Conservation (phyloP, 2,329 filamentous ascomycete species). For the Diaporthe destruens region DNA sequence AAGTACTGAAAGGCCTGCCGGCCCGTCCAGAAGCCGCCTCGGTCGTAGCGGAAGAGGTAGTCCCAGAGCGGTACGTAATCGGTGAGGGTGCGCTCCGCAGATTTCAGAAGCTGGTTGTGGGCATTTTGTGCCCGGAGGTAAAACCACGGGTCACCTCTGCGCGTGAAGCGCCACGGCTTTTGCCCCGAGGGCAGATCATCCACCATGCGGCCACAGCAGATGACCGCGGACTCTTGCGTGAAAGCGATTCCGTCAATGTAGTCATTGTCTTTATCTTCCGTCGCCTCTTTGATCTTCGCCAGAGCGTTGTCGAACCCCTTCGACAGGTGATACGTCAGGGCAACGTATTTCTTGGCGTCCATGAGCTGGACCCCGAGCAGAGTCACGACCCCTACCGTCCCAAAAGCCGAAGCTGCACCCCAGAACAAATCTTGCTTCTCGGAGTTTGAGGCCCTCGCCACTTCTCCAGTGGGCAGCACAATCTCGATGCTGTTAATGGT, state of each 20-base stretch:
- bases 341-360: constrained; percentile 66
- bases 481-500: constrained; percentile 74
- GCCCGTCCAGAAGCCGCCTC: constrained; percentile 77
- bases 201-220: constrained; percentile 71
- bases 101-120: constrained; percentile 47
- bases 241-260: constrained; percentile 80
- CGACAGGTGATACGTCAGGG: constrained; percentile 65
- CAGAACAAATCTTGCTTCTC: constrained; percentile 68
- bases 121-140: constrained; percentile 74
- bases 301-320: constrained; percentile 58
- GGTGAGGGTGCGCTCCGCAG: constrained; percentile 41
- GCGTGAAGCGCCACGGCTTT: constrained; percentile 63
- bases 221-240: constrained; percentile 64
- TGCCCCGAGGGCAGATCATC: constrained; percentile 56
- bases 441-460: constrained; percentile 60
- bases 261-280: constrained; percentile 58
- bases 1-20: constrained; percentile 74
- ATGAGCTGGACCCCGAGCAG: constrained; percentile 69
- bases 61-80: constrained; percentile 70
- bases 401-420: constrained; percentile 70
- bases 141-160: constrained; percentile 77
- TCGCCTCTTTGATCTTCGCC: constrained; percentile 53
- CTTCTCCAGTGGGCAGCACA: constrained; percentile 69
- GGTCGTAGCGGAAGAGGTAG: constrained; percentile 79
- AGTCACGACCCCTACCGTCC: constrained; percentile 72